Evolutionary conservation across 208 protist genomes (phyloP).

Genomic region (Trypanosoma brucei): DNA sequence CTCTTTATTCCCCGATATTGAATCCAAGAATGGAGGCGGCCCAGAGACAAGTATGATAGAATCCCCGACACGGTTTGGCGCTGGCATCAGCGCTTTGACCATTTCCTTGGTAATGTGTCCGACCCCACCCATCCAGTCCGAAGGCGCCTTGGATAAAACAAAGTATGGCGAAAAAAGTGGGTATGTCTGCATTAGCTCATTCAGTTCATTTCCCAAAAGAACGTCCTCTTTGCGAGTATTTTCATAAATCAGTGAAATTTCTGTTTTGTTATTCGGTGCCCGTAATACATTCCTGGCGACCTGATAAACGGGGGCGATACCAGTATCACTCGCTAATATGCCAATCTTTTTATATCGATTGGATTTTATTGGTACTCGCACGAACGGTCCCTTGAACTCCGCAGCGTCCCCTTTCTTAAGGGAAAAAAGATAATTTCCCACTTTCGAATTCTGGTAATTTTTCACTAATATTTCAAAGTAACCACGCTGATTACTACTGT

Average conservation of each 20-base stretch:
- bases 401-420: constrained; percentile 90
- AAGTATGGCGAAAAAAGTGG: constrained; percentile 91
- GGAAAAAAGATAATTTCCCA: constrained; percentile 87
- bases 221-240: constrained; percentile 92
- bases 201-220: constrained; percentile 89
- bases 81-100: constrained; percentile 84
- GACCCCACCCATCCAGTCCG: constrained; percentile 88
- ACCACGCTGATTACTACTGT: constrained; percentile 70
- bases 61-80: constrained; percentile 73
- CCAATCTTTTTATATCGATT: constrained; percentile 90
- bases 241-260: constrained; percentile 87
- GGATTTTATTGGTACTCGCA: constrained; percentile 83
- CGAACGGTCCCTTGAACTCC: constrained; percentile 88
- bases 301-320: constrained; percentile 93
- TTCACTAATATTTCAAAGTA: constrained; percentile 90
- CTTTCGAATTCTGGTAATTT: constrained; percentile 85
- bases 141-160: constrained; percentile 84
- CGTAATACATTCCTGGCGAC: constrained; percentile 75
- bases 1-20: constrained; percentile 87
- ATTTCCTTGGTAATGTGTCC: constrained; percentile 87
- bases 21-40: constrained; percentile 83
- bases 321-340: constrained; percentile 92
- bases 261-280: constrained; percentile 78
- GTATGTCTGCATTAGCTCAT: constrained; percentile 83
- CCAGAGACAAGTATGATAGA: constrained; percentile 86